Evolutionary conservation across 306 rosid genomes (phyloP), one percentile per base, ranked within the genome.

Genomic region (Ormosia semicastrata): DNA sequence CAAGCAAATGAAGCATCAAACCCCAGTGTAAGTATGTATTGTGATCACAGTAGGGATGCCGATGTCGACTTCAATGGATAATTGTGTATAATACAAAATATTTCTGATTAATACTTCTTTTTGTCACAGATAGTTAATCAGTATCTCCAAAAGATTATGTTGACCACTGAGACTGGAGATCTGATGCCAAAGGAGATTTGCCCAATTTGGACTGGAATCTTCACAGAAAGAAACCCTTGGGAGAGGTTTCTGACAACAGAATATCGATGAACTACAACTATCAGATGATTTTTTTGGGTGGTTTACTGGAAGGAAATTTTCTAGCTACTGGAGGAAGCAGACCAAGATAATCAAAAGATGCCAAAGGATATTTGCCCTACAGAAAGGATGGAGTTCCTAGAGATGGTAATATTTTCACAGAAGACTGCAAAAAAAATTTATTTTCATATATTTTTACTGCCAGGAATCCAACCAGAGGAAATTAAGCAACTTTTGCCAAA

Each of bases 121-220:
- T 63, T 64, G 86, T 80, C 78, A 65, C 82, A 69, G 85, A 83
- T 76, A 71, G 74, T 72, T 77, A 80, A 68, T 60, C 81, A 41
- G 72, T 80, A 79, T 87, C 83, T 81, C 74, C 88, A 84, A 77
- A 66, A 68, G 87, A 79, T 77, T 52, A 77, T 80, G 80, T 74
- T 80, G 71, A 85, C 83, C 52, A 33, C 84, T 71, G 84, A 82
- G 87, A 76, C 87, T 52, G 89, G 89, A 88, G 89, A 85, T 75
- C 43, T 60, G 87, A 86, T 87, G 90, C 93, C 95, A 90, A 89
- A 89, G 83, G 90, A 96, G 98, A 93, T 93, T 87, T 95, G 96
- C 97, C 97, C 92, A 66, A 82, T 66, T 85, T 80, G 82, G 86
- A 84, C 75, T 69, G 83, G 80, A 90, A 52, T 85, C 81, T 85